A percentile compares a stretch with the other conserved stretches of the same genome.
phyloP scores from a whole-genome alignment of 495 filamentous ascomycete genomes.

The Talaromyces stipitatus region DNA sequence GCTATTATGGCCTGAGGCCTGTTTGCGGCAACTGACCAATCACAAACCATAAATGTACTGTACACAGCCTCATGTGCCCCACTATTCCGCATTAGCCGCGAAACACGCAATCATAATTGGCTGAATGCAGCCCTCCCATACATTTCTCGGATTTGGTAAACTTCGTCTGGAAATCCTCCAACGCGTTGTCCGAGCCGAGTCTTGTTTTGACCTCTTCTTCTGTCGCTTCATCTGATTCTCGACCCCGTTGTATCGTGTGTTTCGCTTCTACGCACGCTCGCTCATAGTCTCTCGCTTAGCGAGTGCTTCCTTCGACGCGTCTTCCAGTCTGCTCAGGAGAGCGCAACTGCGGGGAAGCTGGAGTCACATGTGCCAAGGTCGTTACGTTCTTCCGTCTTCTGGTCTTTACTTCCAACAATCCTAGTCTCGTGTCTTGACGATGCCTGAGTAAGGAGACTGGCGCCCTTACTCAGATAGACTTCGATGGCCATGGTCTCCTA shows the following conservation, averaged over 20 bases:
- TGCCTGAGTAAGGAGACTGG: background rate
- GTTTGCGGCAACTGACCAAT: background rate
- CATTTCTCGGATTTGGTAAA: background rate
- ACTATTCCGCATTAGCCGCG: background rate
- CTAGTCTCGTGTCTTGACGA: background rate
- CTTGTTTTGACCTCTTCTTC: background rate
- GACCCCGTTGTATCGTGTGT: background rate
- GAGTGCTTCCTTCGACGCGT: conserved; percentile 9
- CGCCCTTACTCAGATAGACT: conserved; percentile 7
- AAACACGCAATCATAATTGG: background rate
- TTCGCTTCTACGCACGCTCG: background rate
- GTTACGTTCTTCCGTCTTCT: background rate
- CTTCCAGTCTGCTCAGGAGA: background rate
- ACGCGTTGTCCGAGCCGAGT: background rate
- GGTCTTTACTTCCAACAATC: background rate
- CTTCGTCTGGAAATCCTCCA: background rate
- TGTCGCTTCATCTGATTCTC: conserved; percentile 1
- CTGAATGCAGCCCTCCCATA: background rate
- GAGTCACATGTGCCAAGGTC: background rate
- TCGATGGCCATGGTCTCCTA: conserved; percentile 59
- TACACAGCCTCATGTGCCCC: background rate
- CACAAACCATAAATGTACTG: background rate
- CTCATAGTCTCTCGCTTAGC: background rate
- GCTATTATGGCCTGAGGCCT: background rate
- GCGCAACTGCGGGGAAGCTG: background rate